A percentile compares a stretch with the other conserved stretches of the same genome.
phyloP scores from a whole-genome alignment of 2,329 filamentous ascomycete genomes.

The Hymenoscyphus occultus region DNA sequence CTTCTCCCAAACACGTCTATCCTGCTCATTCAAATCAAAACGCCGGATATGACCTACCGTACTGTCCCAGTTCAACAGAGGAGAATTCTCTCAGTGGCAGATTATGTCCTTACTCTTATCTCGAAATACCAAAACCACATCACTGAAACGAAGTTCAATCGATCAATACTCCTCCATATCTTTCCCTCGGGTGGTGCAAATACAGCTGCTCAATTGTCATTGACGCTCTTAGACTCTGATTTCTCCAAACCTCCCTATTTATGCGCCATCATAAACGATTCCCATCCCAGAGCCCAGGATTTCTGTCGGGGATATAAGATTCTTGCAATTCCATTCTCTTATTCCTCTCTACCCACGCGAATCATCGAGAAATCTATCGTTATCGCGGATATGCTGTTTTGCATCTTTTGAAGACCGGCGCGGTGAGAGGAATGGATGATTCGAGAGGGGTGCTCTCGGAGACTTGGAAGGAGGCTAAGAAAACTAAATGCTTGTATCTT shows the following conservation, averaged over 20 bases:
- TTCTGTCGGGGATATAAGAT: background rate
- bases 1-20: slow-evolving; percentile 4
- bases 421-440: background rate
- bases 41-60: slow-evolving; percentile 9
- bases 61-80: background rate
- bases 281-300: background rate
- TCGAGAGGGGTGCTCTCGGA: background rate
- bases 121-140: background rate
- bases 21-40: slow-evolving; percentile 10
- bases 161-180: slow-evolving; percentile 1
- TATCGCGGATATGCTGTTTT: background rate
- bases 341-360: background rate
- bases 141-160: background rate
- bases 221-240: background rate
- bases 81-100: background rate
- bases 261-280: slow-evolving; percentile 3
- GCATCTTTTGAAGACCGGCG: background rate
- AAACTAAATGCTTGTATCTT: background rate
- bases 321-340: background rate
- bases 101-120: background rate
- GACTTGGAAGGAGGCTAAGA: background rate
- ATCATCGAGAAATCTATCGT: background rate
- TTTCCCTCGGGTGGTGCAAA: background rate
- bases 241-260: background rate
- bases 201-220: background rate